Evolutionary conservation across 768 basidiomycete genomes (phyloP), one percentile per base, ranked within the genome.

Genomic region (Leccinum arenicola): DNA sequence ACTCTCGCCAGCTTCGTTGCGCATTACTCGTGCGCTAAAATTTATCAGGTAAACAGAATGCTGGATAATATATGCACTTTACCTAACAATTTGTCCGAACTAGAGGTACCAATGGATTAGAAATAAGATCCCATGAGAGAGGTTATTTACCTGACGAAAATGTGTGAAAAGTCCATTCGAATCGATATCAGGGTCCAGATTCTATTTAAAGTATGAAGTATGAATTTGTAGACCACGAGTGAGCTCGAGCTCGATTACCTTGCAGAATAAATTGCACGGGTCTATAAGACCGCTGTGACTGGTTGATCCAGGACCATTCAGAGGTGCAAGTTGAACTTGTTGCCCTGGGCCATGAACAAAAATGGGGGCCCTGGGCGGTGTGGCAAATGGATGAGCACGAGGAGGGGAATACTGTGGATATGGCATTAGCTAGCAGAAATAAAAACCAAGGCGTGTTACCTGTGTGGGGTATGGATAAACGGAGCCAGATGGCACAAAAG

Each of bases 71-170:
- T 38, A 49, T 12, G 40, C n/a, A 48, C 40, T 67, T 65, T 78
- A 91, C 87, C 91, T 94, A 62, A 94, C 90, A 62, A 95, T 94
- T 75, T 88, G 85, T 43, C 94, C 94, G 71, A 86, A 96, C 88
- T 93, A 64, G 15, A 60, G 50, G 51, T 47, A 54, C 14, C 52
- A 52, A 61, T 56, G 40, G 27, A 56, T 72, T 67, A 62, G 61
- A 61, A 59, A 54, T 29, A 48, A 56, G 52, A 52, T 12, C 36
- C 47, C 10, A 51, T 49, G 56, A 38, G 38, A 64, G 45, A 8
- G 48, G 31, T 33, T 33, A 55, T 55, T 64, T 49, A 91, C 91
- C 78, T 83, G 80, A 60, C 89, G 85, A 76, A 96, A 96, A 72
- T 91, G 86, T 23, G 85, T 78, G 68, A 91, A 93, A 14, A 96